Conservation (phyloP, 176 grass and related monocot species). For the Tillandsia leiboldiana region DNA sequence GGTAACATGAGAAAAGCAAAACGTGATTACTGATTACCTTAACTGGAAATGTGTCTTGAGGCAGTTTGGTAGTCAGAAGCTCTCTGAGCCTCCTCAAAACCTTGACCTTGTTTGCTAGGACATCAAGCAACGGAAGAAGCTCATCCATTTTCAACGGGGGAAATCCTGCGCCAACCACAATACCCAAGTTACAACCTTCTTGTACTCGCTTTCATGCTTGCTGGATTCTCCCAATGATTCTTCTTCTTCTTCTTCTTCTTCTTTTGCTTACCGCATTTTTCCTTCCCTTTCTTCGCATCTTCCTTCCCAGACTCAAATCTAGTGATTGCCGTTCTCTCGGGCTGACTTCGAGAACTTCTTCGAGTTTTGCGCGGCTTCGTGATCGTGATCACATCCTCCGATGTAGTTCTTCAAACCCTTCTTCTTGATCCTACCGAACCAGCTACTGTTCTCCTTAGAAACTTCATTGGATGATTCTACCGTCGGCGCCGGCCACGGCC, state of each 20-base stretch:
- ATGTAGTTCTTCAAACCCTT: no score
- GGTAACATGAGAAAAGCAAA: neutral
- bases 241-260: slow-evolving; percentile 59
- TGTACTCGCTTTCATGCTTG: slow-evolving; percentile 82
- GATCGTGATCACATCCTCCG: neutral
- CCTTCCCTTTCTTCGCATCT: slow-evolving; percentile 60
- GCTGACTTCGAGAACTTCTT: no score
- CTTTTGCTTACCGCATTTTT: slow-evolving; percentile 41
- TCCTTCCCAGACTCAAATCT: slow-evolving; percentile 31
- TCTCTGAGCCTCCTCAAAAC: slow-evolving; percentile 89
- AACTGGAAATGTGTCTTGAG: slow-evolving; percentile 76
- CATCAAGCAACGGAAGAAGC: slow-evolving; percentile 83
- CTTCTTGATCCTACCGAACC: no score
- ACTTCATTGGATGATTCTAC: neutral
- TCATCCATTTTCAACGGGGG: slow-evolving; percentile 95
- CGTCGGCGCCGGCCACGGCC: slow-evolving; percentile 71
- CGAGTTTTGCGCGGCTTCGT: neutral
- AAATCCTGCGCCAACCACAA: slow-evolving; percentile 86
- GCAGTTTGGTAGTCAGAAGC: slow-evolving; percentile 85
- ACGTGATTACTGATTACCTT: slow-evolving; percentile 43
- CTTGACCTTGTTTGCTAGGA: slow-evolving; percentile 94
- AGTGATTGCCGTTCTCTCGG: neutral
- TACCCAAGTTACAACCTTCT: slow-evolving; percentile 75
- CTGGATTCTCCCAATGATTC: slow-evolving; percentile 24
- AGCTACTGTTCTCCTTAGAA: no score